Evolutionary conservation across 23 red algal species (phyloP).

Genomic region (Chondrus crispus): DNA sequence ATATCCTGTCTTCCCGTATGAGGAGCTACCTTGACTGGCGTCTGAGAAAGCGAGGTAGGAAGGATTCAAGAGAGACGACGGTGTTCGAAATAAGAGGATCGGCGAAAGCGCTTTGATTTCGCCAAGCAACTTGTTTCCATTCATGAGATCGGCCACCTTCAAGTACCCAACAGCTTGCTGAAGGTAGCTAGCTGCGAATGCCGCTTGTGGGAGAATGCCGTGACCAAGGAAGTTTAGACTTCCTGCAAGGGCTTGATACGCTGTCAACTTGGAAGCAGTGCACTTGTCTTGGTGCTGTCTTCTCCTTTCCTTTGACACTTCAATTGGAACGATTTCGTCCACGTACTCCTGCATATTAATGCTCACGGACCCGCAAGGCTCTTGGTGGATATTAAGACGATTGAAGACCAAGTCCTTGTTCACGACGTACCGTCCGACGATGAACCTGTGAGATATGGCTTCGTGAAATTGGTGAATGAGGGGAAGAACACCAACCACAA

Average conservation of each 20-base stretch:
- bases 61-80: neutral
- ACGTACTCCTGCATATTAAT: neutral
- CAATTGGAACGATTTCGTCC: neutral
- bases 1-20: slow-evolving; percentile 32
- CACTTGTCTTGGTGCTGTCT: neutral
- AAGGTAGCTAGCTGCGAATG: neutral
- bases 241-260: neutral
- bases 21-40: slow-evolving; percentile 24
- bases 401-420: neutral
- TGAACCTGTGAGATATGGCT: neutral
- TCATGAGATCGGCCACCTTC: neutral
- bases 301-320: neutral
- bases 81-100: neutral
- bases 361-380: neutral
- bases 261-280: neutral
- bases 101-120: neutral
- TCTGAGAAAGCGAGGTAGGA: slow-evolving; percentile 39
- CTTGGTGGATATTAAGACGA: neutral
- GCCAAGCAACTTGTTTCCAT: neutral
- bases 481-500: neutral
- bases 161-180: neutral
- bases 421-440: neutral
- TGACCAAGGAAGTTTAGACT: neutral
- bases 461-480: neutral
- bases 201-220: neutral